phyloP scores from a whole-genome alignment of 805 yeast genomes.

The Candida verbasci region DNA sequence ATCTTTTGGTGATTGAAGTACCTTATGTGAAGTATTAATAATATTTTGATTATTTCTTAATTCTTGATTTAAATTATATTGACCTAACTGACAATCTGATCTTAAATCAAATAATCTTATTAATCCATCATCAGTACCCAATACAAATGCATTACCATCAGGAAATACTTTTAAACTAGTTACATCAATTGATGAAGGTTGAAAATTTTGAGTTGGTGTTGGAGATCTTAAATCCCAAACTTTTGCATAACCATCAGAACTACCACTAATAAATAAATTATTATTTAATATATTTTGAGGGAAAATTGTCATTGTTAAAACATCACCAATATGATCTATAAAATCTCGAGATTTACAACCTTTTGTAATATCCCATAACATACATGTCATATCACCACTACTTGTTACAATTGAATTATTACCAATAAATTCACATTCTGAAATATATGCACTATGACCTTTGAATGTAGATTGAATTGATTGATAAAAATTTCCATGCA shows the following conservation, averaged over 20 bases:
- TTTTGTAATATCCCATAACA: conserved; percentile 72
- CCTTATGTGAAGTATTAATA: conserved; percentile 6
- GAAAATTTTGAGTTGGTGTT: conserved; percentile 45
- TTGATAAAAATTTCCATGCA: conserved; percentile 15
- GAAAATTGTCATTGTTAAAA: conserved; percentile 41
- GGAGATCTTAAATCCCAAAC: conserved; percentile 62
- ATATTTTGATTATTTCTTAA: conserved; percentile 5
- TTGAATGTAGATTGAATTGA: conserved; percentile 53
- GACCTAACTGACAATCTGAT: conserved; percentile 63
- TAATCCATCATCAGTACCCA: conserved; percentile 78
- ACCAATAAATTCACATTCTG: conserved; percentile 65
- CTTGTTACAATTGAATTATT: conserved; percentile 58
- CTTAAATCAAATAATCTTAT: conserved; percentile 71
- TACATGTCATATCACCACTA: conserved; percentile 79
- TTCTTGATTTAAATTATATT: conserved; percentile 28
- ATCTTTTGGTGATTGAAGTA: background rate
- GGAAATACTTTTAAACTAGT: conserved; percentile 59
- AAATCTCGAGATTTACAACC: conserved; percentile 51
- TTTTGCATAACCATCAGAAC: conserved; percentile 65
- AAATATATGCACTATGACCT: conserved; percentile 80
- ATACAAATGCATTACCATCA: conserved; percentile 62
- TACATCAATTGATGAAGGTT: conserved; percentile 60
- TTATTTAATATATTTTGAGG: conserved; percentile 15
- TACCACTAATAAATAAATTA: conserved; percentile 51
- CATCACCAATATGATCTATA: conserved; percentile 70